A percentile compares a stretch with the other conserved stretches of the same genome.
These are phyloP conservation scores for Castanea crenata DNA, from an alignment of 306 rosid species.

Conservation along the genomic window DNA sequence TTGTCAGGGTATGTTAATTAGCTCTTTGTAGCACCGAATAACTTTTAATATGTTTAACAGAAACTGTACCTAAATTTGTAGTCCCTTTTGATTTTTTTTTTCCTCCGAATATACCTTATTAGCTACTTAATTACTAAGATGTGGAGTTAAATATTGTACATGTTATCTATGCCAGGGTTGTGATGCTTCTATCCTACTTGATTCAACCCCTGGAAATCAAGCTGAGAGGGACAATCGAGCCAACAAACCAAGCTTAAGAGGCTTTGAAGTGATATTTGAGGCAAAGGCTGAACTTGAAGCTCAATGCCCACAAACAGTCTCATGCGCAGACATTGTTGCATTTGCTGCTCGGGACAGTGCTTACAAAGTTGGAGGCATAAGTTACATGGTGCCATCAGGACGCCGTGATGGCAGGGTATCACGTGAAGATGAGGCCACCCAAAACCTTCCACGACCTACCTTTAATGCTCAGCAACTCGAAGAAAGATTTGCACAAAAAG, in stretches of 20 bases:
- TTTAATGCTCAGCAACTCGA: neutral
- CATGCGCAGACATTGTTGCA: slow-evolving; percentile 39
- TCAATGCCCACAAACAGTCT: slow-evolving; percentile 33
- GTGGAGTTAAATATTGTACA: neutral
- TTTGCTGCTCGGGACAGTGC: slow-evolving; percentile 39
- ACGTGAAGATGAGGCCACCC: neutral
- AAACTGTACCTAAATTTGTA: neutral
- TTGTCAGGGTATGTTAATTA: slow-evolving; percentile 32
- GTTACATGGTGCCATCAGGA: slow-evolving; percentile 1
- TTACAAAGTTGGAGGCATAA: neutral
- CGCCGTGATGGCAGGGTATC: slow-evolving; percentile 2
- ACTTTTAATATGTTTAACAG: too few species aligned
- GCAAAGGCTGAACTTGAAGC: slow-evolving; percentile 39
- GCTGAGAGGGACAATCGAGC: slow-evolving; percentile 31
- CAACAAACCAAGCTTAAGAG: slow-evolving; percentile 36
- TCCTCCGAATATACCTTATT: too few species aligned
- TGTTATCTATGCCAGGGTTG: slow-evolving; percentile 20
- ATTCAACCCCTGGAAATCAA: slow-evolving; percentile 21
- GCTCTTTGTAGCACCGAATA: neutral
- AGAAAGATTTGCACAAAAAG: neutral
- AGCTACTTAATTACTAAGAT: too few species aligned
- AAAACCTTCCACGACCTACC: slow-evolving; percentile 1
- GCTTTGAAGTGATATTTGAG: slow-evolving; percentile 37
- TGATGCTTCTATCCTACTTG: slow-evolving; percentile 33
- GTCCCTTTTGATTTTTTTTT: neutral